Conservation (phyloP, 805 yeast genomes). For the Lipomyces orientalis region DNA sequence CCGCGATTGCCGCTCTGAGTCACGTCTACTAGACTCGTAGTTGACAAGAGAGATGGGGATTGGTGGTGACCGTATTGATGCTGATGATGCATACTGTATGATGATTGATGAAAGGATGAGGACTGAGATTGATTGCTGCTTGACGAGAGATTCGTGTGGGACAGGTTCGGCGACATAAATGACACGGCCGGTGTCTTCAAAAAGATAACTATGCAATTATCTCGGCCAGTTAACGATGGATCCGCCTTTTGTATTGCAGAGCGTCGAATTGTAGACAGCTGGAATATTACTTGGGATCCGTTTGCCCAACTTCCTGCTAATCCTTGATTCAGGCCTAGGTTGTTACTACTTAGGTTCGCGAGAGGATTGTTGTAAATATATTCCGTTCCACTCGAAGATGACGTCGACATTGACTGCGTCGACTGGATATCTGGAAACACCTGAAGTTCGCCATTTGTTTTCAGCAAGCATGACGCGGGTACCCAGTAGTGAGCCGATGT, state of each 20-base stretch:
- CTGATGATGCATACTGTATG: conserved; percentile 10
- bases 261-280: conserved; percentile 29
- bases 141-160: background rate
- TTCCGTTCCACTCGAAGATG: conserved; percentile 10
- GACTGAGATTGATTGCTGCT: background rate
- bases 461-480: conserved; percentile 30
- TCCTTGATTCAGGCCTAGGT: no score
- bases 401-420: background rate
- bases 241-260: conserved; percentile 34
- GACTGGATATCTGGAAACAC: conserved; percentile 25
- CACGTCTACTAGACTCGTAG: background rate
- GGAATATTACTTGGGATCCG: conserved; percentile 24
- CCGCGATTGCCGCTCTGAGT: background rate
- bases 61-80: conserved; percentile 15
- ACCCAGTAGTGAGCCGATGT: conserved; percentile 17
- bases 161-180: background rate
- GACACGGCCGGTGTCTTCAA: conserved; percentile 16
- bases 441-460: conserved; percentile 33
- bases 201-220: conserved; percentile 29
- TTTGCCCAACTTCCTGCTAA: background rate
- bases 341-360: conserved; percentile 1
- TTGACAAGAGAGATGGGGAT: conserved; percentile 13
- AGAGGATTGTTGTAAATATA: conserved; percentile 7
- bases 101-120: background rate
- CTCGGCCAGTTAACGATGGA: conserved; percentile 33